A percentile compares a stretch with the other conserved stretches of the same genome.
phyloP scores from a whole-genome alignment of 495 filamentous ascomycete genomes.

The Podospora appendiculata region DNA sequence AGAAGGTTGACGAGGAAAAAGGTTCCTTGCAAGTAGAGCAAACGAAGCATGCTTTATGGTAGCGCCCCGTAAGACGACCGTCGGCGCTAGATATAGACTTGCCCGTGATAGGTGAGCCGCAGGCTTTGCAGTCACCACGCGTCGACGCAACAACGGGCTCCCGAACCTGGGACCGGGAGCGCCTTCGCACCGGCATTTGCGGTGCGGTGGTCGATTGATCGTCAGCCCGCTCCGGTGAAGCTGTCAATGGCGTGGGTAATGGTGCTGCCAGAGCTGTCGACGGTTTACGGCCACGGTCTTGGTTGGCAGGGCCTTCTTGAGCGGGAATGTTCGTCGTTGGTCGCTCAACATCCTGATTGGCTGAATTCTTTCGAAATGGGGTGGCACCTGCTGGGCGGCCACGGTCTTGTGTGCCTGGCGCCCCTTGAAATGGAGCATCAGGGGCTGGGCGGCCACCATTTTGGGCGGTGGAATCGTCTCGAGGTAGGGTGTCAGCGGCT shows the following conservation, averaged over 20 bases:
- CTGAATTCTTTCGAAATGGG: no score
- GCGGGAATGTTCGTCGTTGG: no score
- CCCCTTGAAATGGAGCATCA: no score
- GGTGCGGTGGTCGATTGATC: slow-evolving; percentile 1
- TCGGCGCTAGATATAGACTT: slow-evolving; percentile 93
- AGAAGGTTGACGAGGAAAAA: slow-evolving; percentile 86
- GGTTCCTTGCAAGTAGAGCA: slow-evolving; percentile 76
- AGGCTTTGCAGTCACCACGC: slow-evolving; percentile 80
- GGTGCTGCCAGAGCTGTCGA: slow-evolving; percentile 4
- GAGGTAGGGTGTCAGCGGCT: slow-evolving; percentile 3
- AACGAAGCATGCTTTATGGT: slow-evolving; percentile 90
- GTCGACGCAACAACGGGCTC: slow-evolving; percentile 9
- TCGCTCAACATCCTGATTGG: no score
- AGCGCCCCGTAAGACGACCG: slow-evolving; percentile 85
- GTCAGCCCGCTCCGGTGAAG: slow-evolving; percentile 9
- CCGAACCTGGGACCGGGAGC: slow-evolving; percentile 13
- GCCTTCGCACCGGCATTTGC: slow-evolving; percentile 1
- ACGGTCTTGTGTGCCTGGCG: no score
- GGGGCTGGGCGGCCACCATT: background rate
- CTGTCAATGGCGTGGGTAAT: slow-evolving; percentile 8
- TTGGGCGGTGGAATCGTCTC: slow-evolving; percentile 11
- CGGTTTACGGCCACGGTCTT: slow-evolving; percentile 1
- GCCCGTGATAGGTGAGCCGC: slow-evolving; percentile 67
- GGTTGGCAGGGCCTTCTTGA: background rate
- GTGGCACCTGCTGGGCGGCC: no score